These are phyloP conservation scores for Suillus discolor DNA, from an alignment of 768 basidiomycete species.

Conservation along the genomic window DNA sequence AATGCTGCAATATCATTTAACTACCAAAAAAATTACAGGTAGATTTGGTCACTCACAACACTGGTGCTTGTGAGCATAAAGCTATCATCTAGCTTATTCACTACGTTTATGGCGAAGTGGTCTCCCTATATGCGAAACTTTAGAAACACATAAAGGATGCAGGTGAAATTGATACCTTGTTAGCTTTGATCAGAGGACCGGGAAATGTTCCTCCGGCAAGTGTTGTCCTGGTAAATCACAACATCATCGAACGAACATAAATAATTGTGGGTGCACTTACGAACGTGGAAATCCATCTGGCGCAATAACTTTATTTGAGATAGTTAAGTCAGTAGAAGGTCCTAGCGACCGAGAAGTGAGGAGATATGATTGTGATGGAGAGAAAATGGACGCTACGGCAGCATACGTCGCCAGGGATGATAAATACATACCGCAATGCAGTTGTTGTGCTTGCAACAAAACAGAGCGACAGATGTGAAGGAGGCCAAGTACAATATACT, in stretches of 20 bases:
- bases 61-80: neutral
- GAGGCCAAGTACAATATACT: neutral
- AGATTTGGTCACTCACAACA: neutral
- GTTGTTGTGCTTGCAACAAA: neutral
- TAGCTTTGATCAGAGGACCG: neutral
- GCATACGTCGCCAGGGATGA: neutral
- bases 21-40: neutral
- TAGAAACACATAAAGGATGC: neutral
- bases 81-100: neutral
- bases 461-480: neutral
- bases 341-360: neutral
- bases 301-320: neutral
- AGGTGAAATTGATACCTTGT: neutral
- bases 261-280: neutral
- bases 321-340: neutral
- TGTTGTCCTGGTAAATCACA: neutral
- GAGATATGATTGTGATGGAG: neutral
- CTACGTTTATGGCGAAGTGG: neutral
- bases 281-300: neutral
- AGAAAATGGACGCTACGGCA: neutral
- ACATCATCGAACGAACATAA: neutral
- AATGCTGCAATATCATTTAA: neutral
- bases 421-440: neutral
- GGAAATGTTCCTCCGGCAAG: neutral
- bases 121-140: neutral